Conservation (phyloP, 2,329 filamentous ascomycete species). For the Mycogone perniciosa region DNA sequence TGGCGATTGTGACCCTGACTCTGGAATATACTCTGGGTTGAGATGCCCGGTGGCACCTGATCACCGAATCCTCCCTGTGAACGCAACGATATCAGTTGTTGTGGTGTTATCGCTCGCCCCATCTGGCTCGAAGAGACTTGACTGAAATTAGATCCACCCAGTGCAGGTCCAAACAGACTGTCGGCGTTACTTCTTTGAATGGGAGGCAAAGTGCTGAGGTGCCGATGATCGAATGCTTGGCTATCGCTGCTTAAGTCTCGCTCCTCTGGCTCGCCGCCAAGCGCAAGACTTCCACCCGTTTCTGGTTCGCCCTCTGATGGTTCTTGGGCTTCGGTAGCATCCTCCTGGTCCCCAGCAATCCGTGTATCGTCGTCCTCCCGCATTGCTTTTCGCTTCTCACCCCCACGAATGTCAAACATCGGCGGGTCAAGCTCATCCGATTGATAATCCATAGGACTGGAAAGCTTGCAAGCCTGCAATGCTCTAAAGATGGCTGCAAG, state of each 20-base stretch:
- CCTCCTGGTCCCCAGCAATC: constrained; percentile 41
- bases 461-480: constrained; percentile 31
- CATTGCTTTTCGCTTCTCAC: constrained; percentile 72
- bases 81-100: constrained; percentile 64
- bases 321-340: constrained; percentile 38
- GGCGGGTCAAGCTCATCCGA: constrained; percentile 47
- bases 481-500: constrained; percentile 33
- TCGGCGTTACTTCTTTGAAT: constrained; percentile 59
- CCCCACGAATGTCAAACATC: constrained; percentile 76
- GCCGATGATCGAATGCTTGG: constrained; percentile 50
- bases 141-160: constrained; percentile 41
- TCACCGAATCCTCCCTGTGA: constrained; percentile 55
- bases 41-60: constrained; percentile 53
- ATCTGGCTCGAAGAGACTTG: constrained; percentile 45
- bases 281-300: constrained; percentile 74
- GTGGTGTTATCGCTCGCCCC: constrained; percentile 70
- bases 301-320: constrained; percentile 68
- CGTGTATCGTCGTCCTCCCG: constrained; percentile 62
- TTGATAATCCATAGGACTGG: constrained; percentile 14
- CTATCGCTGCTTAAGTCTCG: constrained; percentile 50
- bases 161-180: constrained; percentile 48
- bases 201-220: constrained; percentile 67
- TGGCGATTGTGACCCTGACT: constrained; percentile 70
- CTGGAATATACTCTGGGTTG: constrained; percentile 46
- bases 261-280: constrained; percentile 91